Evolutionary conservation across 2,329 filamentous ascomycete species (phyloP), one percentile per base, ranked within the genome.

Genomic region (Xylaria sp.): DNA sequence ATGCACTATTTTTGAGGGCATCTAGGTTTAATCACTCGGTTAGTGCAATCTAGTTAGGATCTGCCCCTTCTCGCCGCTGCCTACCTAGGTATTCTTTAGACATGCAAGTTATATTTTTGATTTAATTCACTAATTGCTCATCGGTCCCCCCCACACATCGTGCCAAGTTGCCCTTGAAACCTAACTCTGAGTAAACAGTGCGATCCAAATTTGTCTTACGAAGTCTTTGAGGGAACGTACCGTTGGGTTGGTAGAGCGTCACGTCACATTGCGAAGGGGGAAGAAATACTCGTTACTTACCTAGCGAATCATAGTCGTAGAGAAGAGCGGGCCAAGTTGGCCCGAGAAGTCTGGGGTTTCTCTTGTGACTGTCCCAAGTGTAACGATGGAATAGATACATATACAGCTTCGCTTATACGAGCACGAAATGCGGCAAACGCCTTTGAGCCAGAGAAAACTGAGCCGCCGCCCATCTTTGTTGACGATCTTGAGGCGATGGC

Each of bases 1-100:
- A 9, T 31, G 59, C 33, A 25, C 7, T 68, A 15, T 74, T 27
- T 42, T 7, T 13, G n/a, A 15, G 44, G 20, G 61, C 62, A 5
- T 22, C 62, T 17, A 65, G 53, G 38, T 68, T 68, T 17, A 68
- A 65, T 22, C 66, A 68, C 39, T 68, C 66, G 36, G 66, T 68
- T 20, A 53, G 66, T 65, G 42, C 20, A 7, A 20, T 15, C 31
- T 13, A 10, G 10, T 25, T 47, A 22, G 20, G 44, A 47, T 13
- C 20, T 3, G 9, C 22, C 22, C 2, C 45, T 47, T 33, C 13
- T 29, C 42, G 17, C 2, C 25, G 38, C 31, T 39, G 5, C 22
- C 22, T 9, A n/a, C n/a, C n/a, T n/a, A n/a, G n/a, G n/a, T n/a
- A 7, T 54, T 29, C 15, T 45, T 6, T 22, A 29, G 27, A 45